These are phyloP conservation scores for Colletotrichum sidae DNA, from an alignment of 2,329 filamentous ascomycete species.

Conservation along the genomic window DNA sequence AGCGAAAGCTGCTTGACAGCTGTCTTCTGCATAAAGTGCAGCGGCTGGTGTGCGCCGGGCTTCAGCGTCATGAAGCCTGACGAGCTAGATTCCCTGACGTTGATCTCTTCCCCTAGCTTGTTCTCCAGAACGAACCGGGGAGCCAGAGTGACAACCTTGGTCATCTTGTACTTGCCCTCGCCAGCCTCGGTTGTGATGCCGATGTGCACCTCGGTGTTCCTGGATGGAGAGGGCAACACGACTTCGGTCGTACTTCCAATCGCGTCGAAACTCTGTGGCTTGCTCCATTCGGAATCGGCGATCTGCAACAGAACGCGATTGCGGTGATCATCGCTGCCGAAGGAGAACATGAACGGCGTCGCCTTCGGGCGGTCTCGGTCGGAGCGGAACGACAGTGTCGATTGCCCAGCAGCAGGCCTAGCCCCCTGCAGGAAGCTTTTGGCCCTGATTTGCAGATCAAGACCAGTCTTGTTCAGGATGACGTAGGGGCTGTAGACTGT, in stretches of 20 bases:
- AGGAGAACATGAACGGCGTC: constrained; percentile 96
- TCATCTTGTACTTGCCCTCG: constrained; percentile 97
- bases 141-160: constrained; percentile 92
- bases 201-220: constrained; percentile 85
- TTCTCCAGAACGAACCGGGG: constrained; percentile 96
- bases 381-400: constrained; percentile 62
- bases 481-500: constrained; percentile 96
- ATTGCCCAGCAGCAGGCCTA: constrained; percentile 85
- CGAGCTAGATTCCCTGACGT: constrained; percentile 91
- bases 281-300: constrained; percentile 94
- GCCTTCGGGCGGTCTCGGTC: constrained; percentile 75
- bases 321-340: constrained; percentile 85
- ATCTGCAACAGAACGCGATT: constrained; percentile 91
- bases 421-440: constrained; percentile 90
- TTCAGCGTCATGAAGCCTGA: constrained; percentile 85
- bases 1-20: constrained; percentile 89
- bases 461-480: constrained; percentile 92
- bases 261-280: constrained; percentile 96
- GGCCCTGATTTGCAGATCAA: constrained; percentile 87
- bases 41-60: constrained; percentile 81
- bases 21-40: constrained; percentile 89
- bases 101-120: constrained; percentile 87
- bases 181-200: constrained; percentile 91
- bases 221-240: constrained; percentile 78
- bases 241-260: constrained; percentile 94